Evolutionary conservation across 2,329 filamentous ascomycete genomes (phyloP).

Genomic region (Ophiognomonia clavigignenti-juglandacearum): DNA sequence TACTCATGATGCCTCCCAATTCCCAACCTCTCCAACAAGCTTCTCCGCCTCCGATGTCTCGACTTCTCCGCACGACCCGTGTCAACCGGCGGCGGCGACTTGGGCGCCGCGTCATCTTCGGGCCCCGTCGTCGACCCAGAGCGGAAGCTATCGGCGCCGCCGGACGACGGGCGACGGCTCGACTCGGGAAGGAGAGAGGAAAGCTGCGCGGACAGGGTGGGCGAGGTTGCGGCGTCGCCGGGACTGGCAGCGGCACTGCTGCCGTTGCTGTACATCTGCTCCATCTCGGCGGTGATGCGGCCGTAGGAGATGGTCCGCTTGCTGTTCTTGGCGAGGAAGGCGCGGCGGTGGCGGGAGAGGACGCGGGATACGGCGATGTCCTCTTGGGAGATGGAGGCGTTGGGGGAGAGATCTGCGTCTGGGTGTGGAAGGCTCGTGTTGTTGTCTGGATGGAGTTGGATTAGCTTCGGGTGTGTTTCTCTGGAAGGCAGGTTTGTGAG

Average conservation of each 20-base stretch:
- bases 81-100: no score
- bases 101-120: conserved; percentile 17
- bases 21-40: conserved; percentile 14
- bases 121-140: conserved; percentile 21
- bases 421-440: conserved; percentile 61
- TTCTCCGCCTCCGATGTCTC: conserved; percentile 10
- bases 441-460: conserved; percentile 29
- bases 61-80: no score
- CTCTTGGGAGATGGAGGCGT: conserved; percentile 51
- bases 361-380: conserved; percentile 42
- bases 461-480: neutral
- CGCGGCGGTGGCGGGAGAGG: conserved; percentile 38
- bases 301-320: conserved; percentile 44
- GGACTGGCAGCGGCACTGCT: no score
- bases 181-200: no score
- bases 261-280: conserved; percentile 30
- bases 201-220: conserved; percentile 8
- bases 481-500: neutral
- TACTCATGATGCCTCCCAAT: conserved; percentile 5
- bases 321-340: conserved; percentile 41
- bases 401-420: conserved; percentile 52
- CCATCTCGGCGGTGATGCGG: conserved; percentile 32
- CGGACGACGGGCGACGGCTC: conserved; percentile 24
- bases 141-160: conserved; percentile 34
- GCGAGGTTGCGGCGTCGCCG: conserved; percentile 22